phyloP scores from a whole-genome alignment of 2,329 filamentous ascomycete genomes.

The Xylaria sp. region DNA sequence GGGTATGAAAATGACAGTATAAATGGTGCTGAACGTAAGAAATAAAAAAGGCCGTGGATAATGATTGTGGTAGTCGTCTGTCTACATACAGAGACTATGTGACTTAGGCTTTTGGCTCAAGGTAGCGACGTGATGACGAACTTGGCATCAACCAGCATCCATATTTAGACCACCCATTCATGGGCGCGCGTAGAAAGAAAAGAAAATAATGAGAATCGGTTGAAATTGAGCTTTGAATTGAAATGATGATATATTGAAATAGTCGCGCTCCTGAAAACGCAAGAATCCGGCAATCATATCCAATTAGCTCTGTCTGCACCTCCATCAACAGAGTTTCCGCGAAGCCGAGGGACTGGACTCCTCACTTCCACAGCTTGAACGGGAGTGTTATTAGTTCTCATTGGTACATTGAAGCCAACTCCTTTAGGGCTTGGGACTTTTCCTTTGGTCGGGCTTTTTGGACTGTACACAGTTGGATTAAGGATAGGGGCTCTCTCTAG shows the following conservation, averaged over 20 bases:
- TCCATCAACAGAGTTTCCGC: conserved; percentile 41
- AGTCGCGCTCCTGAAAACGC: conserved; percentile 2
- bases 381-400: conserved; percentile 44
- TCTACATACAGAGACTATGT: not conserved
- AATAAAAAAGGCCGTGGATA: conserved; percentile 36
- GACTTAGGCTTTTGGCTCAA: not conserved
- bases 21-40: conserved; percentile 12
- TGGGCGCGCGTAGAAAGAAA: conserved; percentile 2
- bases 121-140: not conserved
- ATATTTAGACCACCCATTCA: not conserved
- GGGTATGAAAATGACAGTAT: conserved; percentile 37
- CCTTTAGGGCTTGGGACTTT: conserved; percentile 58
- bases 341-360: conserved; percentile 34
- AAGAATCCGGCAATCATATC: conserved; percentile 42
- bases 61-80: conserved; percentile 36
- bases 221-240: not conserved
- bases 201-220: not conserved
- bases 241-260: not conserved
- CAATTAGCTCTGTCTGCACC: conserved; percentile 42
- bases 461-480: conserved; percentile 65
- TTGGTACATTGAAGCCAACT: conserved; percentile 55
- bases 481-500: conserved; percentile 54
- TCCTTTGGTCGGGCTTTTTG: conserved; percentile 53
- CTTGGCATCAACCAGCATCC: not conserved
- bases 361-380: conserved; percentile 29